Conservation (phyloP, 148 eudicot species). For the Salicornia ramosissima region DNA sequence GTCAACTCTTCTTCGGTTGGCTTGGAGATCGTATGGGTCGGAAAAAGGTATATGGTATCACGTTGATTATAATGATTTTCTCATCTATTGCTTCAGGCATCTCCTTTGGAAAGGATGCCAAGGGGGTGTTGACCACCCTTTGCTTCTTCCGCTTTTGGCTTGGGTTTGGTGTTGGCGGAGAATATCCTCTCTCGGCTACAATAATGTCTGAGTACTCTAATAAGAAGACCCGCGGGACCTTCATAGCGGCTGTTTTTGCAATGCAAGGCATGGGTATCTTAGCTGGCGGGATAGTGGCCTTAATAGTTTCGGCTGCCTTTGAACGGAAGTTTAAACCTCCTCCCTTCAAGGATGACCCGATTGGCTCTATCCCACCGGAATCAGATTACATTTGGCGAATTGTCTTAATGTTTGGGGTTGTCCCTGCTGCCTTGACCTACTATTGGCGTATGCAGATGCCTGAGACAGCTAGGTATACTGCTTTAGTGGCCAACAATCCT, state of each 20-base stretch:
- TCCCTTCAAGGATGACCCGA: neutral
- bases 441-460: conserved; percentile 58
- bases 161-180: conserved; percentile 63
- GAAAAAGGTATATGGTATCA: conserved; percentile 51
- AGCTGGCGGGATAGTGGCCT: conserved; percentile 42
- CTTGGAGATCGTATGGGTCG: conserved; percentile 63
- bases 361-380: conserved; percentile 17
- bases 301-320: conserved; percentile 37
- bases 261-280: conserved; percentile 71
- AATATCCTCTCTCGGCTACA: conserved; percentile 66
- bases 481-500: conserved; percentile 49
- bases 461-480: conserved; percentile 60
- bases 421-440: conserved; percentile 50
- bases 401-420: conserved; percentile 44
- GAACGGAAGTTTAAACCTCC: conserved; percentile 21
- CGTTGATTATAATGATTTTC: conserved; percentile 39
- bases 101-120: conserved; percentile 33
- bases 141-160: conserved; percentile 54
- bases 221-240: conserved; percentile 58
- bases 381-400: conserved; percentile 42
- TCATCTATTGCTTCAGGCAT: conserved; percentile 49
- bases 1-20: conserved; percentile 75
- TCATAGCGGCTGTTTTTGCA: conserved; percentile 68
- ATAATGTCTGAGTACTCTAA: conserved; percentile 78
- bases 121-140: conserved; percentile 36